Evolutionary conservation across 305 asterid species (phyloP).

Genomic region (Solanum chacoense): DNA sequence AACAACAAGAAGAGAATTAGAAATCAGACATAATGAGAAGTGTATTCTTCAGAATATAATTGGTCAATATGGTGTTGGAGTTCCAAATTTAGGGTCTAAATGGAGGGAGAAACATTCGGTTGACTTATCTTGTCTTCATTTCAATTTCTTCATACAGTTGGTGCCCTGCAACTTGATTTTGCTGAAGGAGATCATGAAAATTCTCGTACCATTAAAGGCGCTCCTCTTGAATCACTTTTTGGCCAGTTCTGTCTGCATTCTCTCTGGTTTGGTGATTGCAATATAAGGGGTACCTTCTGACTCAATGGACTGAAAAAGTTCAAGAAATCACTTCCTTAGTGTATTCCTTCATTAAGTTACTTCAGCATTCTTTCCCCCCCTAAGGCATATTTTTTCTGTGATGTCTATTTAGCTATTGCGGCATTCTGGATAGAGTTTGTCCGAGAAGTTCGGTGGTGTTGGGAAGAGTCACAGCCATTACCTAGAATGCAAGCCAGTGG

Average conservation of each 20-base stretch:
- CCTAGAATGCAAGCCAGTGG: slow-evolving; percentile 74
- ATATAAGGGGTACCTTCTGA: slow-evolving; percentile 65
- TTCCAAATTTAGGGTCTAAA: background rate
- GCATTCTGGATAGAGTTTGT: slow-evolving; percentile 98
- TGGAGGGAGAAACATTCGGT: slow-evolving; percentile 11
- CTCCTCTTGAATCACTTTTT: slow-evolving; percentile 80
- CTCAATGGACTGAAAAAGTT: background rate
- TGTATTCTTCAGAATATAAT: slow-evolving; percentile 1
- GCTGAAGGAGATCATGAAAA: slow-evolving; percentile 46
- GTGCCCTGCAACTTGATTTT: slow-evolving; percentile 27
- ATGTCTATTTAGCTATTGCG: slow-evolving; percentile 60
- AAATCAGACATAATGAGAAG: background rate
- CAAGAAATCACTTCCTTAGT: slow-evolving; percentile 3
- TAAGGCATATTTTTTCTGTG: slow-evolving; percentile 6
- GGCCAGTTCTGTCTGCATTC: slow-evolving; percentile 92
- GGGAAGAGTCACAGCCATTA: slow-evolving; percentile 97
- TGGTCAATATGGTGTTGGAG: background rate
- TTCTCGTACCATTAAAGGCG: slow-evolving; percentile 82
- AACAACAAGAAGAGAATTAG: background rate
- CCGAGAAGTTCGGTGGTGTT: slow-evolving; percentile 94
- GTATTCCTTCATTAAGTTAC: slow-evolving; percentile 6
- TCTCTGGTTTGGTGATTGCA: slow-evolving; percentile 98
- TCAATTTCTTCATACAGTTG: slow-evolving; percentile 20
- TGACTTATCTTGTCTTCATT: slow-evolving; percentile 2
- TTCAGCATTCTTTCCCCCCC: background rate